Evolutionary conservation across 257 asterid genomes (phyloP).

Genomic region (Solanum peruvianum): DNA sequence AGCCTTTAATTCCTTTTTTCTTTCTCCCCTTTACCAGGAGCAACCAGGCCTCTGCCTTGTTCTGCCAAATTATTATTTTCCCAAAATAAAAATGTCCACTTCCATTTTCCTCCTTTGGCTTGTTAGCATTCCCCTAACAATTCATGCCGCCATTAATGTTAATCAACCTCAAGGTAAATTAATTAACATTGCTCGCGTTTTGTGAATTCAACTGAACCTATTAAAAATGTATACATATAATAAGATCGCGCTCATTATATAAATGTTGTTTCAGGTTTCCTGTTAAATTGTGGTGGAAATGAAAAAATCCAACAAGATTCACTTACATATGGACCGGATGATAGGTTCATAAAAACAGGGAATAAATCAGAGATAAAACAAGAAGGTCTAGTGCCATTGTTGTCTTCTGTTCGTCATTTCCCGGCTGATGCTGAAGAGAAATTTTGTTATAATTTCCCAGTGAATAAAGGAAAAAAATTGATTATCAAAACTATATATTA

Average conservation of each 20-base stretch:
- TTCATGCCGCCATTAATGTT: slow-evolving; percentile 38
- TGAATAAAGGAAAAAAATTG: slow-evolving; percentile 37
- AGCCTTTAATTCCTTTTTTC: slow-evolving; percentile 4
- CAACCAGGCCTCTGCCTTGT: slow-evolving; percentile 3
- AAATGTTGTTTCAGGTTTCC: slow-evolving; percentile 33
- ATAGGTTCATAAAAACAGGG: slow-evolving; percentile 37
- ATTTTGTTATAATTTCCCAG: slow-evolving; percentile 54
- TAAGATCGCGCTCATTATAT: background rate
- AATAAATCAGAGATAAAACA: slow-evolving; percentile 34
- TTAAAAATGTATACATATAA: background rate
- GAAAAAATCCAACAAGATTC: slow-evolving; percentile 25
- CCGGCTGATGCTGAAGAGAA: slow-evolving; percentile 38
- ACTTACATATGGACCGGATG: slow-evolving; percentile 46
- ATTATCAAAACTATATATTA: slow-evolving; percentile 51
- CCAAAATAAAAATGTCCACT: slow-evolving; percentile 40
- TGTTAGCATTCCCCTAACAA: slow-evolving; percentile 37
- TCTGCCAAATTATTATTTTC: slow-evolving; percentile 7
- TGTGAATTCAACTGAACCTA: background rate
- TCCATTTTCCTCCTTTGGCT: slow-evolving; percentile 81
- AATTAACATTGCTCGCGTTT: background rate
- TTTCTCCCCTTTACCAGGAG: background rate
- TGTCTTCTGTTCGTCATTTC: slow-evolving; percentile 50
- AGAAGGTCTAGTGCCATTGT: slow-evolving; percentile 30
- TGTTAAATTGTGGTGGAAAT: slow-evolving; percentile 54
- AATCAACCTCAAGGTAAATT: slow-evolving; percentile 2